A percentile compares a stretch with the other conserved stretches of the same genome.
These are phyloP conservation scores for Phytophthora niederhauseri DNA, from an alignment of 352 stramenopile species.

Conservation along the genomic window DNA sequence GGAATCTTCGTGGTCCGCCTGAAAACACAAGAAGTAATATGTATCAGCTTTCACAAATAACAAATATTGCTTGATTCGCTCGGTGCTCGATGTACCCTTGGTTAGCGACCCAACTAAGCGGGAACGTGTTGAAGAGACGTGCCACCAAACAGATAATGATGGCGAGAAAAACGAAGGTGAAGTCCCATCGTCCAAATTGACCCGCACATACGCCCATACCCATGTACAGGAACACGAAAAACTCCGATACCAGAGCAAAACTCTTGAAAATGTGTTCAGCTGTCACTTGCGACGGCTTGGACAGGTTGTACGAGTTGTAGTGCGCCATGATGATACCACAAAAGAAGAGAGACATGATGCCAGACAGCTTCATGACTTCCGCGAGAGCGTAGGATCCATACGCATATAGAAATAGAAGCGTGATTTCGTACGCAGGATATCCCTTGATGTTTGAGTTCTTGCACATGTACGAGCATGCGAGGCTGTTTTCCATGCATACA, in stretches of 20 bases:
- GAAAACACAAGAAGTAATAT: not conserved
- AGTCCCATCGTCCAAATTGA: slow-evolving; percentile 78
- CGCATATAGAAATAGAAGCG: slow-evolving; percentile 70
- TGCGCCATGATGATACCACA: slow-evolving; percentile 87
- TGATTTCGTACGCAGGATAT: slow-evolving; percentile 83
- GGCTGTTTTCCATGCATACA: slow-evolving; percentile 32
- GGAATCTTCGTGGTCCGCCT: slow-evolving; percentile 73
- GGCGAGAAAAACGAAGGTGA: slow-evolving; percentile 86
- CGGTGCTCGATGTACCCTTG: slow-evolving; percentile 40
- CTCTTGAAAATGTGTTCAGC: slow-evolving; percentile 81
- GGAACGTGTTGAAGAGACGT: slow-evolving; percentile 96
- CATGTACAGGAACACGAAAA: slow-evolving; percentile 85
- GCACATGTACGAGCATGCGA: slow-evolving; percentile 82
- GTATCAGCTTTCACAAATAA: not conserved
- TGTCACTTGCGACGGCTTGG: slow-evolving; percentile 66
- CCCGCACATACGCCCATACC: slow-evolving; percentile 75
- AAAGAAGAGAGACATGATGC: slow-evolving; percentile 95
- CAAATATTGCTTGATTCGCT: not conserved
- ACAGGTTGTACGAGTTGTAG: slow-evolving; percentile 83
- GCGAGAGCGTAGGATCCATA: slow-evolving; percentile 74
- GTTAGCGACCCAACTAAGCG: slow-evolving; percentile 75
- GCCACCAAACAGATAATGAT: slow-evolving; percentile 88
- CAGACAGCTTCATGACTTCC: slow-evolving; percentile 76
- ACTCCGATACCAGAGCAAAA: slow-evolving; percentile 72
- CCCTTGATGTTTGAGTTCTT: slow-evolving; percentile 81